These are phyloP conservation scores for Huntiella savannae DNA, from an alignment of 2,329 filamentous ascomycete genomes.

Conservation along the genomic window DNA sequence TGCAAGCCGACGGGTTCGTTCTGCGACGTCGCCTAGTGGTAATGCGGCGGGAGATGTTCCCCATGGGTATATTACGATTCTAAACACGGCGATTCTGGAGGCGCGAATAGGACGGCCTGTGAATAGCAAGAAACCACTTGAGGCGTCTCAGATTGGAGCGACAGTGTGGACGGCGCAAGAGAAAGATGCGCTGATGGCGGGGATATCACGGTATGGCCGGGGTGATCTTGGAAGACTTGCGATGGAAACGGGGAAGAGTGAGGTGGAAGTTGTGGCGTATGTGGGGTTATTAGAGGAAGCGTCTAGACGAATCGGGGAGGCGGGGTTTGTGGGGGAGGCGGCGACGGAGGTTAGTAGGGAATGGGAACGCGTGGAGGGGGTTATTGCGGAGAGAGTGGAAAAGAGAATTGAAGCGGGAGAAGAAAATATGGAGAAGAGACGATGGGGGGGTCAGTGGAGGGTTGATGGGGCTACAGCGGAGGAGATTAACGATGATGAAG, in stretches of 20 bases:
- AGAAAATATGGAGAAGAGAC: not conserved
- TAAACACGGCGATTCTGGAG: conserved; percentile 41
- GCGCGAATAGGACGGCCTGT: conserved; percentile 14
- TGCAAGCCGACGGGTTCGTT: not conserved
- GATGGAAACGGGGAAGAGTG: conserved; percentile 46
- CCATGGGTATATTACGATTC: conserved; percentile 27
- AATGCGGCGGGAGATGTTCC: conserved; percentile 22
- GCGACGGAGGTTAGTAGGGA: conserved; percentile 42
- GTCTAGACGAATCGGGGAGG: conserved; percentile 37
- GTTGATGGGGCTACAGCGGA: conserved; percentile 9
- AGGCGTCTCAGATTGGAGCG: conserved; percentile 47
- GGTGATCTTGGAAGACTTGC: conserved; percentile 45
- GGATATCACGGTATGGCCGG: conserved; percentile 43
- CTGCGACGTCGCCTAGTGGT: not conserved
- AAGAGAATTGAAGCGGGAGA: not conserved
- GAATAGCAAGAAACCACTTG: conserved; percentile 29
- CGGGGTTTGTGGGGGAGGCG: conserved; percentile 42
- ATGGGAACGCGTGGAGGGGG: conserved; percentile 51
- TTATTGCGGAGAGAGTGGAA: conserved; percentile 31
- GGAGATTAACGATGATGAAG: conserved; percentile 14
- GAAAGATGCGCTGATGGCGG: conserved; percentile 50
- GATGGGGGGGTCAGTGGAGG: too few relatives aligned
- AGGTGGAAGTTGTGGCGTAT: conserved; percentile 55
- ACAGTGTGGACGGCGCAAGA: conserved; percentile 52
- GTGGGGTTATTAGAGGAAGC: conserved; percentile 36